Evolutionary conservation across 371 early-diverging fungal species (phyloP), one percentile per base, ranked within the genome.

Genomic region (Mycotypha africana): DNA sequence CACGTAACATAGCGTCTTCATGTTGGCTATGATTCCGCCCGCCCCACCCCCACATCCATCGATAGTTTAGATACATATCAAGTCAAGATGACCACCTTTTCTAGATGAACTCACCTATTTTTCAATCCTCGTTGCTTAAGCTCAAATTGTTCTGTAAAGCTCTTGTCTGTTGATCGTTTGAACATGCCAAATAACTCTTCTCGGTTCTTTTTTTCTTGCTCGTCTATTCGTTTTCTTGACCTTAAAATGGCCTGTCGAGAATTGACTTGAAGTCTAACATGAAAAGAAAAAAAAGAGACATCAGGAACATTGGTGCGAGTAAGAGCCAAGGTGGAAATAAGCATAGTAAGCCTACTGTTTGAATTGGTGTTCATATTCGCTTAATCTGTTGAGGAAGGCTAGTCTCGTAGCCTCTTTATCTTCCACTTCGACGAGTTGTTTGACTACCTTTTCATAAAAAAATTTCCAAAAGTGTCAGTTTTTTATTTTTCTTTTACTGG

Each of bases 341-440:
- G n/a, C n/a, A n/a, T n/a, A n/a, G n/a, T n/a, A n/a, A n/a, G n/a
- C 72, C 52, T 72, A 82, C 84, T 78, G 74, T 46, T 62, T 73
- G 19, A 70, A 58, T 51, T 82, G 83, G 10, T 65, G 58, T 36
- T 84, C 81, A 31, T 83, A 78, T 57, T 78, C 74, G 14, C 54
- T 60, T 33, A 81, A 49, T 58, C 69, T 59, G 4, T 62, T 51
- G 21, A 83, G 45, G 21, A 83, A 67, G 9, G 52, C 36, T 8
- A 53, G 40, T 23, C 71, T 70, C 30, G 76, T 66, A 4, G 73
- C 25, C 32, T 78, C 75, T 26, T 58, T 58, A 34, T 84, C 83
- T 52, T 83, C 76, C 60, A 82, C 79, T 30, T 86, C 84, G 11
- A 82, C 78, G 9, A 74, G 39, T 39, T 67, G 54, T 21, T 65